These are phyloP conservation scores for Boletus tomentosulus DNA, from an alignment of 768 basidiomycete species.

Conservation along the genomic window DNA sequence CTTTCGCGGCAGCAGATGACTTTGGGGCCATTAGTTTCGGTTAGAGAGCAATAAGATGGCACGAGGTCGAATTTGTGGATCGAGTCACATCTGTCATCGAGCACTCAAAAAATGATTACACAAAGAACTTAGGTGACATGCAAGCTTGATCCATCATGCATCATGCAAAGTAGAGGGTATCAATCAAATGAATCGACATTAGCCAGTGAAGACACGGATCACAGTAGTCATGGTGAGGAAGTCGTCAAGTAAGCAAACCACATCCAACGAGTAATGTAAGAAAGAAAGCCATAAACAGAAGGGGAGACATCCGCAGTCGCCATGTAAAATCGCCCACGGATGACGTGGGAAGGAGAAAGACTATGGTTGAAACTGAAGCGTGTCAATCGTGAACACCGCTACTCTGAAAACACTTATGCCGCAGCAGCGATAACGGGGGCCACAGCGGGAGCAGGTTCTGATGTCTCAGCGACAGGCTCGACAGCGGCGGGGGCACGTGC, in stretches of 20 bases:
- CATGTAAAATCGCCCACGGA: constrained; percentile 34
- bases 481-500: constrained; percentile 31
- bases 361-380: constrained; percentile 30
- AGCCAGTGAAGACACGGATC: constrained; percentile 57
- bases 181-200: constrained; percentile 66
- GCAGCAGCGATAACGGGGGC: constrained; percentile 73
- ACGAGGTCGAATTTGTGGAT: background rate
- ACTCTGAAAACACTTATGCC: constrained; percentile 48
- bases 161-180: constrained; percentile 39
- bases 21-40: constrained; percentile 60
- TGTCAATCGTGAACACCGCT: constrained; percentile 43
- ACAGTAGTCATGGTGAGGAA: constrained; percentile 56
- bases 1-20: constrained; percentile 47
- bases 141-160: constrained; percentile 29
- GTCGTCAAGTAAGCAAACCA: constrained; percentile 57
- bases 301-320: constrained; percentile 36
- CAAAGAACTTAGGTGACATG: constrained; percentile 32
- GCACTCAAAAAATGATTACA: constrained; percentile 27
- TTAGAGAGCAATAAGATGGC: background rate
- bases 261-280: constrained; percentile 56
- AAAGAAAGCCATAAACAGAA: constrained; percentile 33
- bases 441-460: constrained; percentile 42
- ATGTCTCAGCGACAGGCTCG: constrained; percentile 35
- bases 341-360: constrained; percentile 32
- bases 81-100: constrained; percentile 22